Evolutionary conservation across 2,329 filamentous ascomycete genomes (phyloP).

Genomic region (Pezicula radicicola): DNA sequence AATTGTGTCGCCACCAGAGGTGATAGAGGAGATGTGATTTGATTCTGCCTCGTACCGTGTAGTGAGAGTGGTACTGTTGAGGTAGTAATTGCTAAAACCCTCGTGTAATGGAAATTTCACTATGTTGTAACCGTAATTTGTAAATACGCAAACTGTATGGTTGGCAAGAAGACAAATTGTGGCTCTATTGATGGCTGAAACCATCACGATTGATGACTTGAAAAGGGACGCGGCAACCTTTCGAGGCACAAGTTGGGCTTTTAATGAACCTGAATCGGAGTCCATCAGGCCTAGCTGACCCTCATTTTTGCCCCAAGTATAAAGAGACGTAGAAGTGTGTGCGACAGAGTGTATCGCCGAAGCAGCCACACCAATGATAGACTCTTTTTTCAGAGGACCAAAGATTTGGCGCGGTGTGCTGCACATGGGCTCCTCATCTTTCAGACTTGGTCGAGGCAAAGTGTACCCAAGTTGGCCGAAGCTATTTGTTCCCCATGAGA

Average conservation of each 20-base stretch:
- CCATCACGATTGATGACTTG: slow-evolving; percentile 66
- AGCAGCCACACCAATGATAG: slow-evolving; percentile 77
- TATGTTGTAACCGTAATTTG: slow-evolving; percentile 93
- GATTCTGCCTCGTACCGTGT: slow-evolving; percentile 61
- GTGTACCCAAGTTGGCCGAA: slow-evolving; percentile 84
- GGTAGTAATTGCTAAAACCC: slow-evolving; percentile 65
- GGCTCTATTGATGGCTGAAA: slow-evolving; percentile 86
- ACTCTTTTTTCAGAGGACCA: slow-evolving; percentile 84
- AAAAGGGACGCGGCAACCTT: slow-evolving; percentile 87
- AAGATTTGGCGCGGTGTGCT: slow-evolving; percentile 83
- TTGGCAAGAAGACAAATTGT: slow-evolving; percentile 84
- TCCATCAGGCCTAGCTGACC: slow-evolving; percentile 94
- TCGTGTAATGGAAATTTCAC: slow-evolving; percentile 76
- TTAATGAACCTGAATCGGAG: slow-evolving; percentile 87
- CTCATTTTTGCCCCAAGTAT: slow-evolving; percentile 92
- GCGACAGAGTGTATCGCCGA: slow-evolving; percentile 91
- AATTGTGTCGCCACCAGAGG: slow-evolving; percentile 86
- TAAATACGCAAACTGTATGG: slow-evolving; percentile 88
- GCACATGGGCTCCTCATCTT: slow-evolving; percentile 83
- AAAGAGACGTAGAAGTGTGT: slow-evolving; percentile 76
- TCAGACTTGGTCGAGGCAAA: slow-evolving; percentile 61
- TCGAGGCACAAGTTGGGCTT: slow-evolving; percentile 76
- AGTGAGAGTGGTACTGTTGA: slow-evolving; percentile 62
- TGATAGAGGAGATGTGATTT: slow-evolving; percentile 72
- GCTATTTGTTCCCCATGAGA: slow-evolving; percentile 90